Evolutionary conservation across 2,329 filamentous ascomycete species (phyloP).

Genomic region (Neopestalotiopsis clavispora): DNA sequence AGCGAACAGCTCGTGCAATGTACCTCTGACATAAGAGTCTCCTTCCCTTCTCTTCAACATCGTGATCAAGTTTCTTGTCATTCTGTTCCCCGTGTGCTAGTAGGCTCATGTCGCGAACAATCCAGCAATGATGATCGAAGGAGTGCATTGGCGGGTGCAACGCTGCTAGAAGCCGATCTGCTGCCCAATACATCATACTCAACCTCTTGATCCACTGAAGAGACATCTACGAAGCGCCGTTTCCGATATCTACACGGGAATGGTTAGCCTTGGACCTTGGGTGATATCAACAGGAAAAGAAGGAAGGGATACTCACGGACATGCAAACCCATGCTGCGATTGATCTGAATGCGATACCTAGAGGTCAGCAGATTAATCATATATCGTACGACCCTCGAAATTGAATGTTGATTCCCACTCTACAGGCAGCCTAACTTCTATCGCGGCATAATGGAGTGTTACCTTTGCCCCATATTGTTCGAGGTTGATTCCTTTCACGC

Average conservation of each 20-base stretch:
- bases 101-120: slow-evolving; percentile 13
- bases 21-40: slow-evolving; percentile 14
- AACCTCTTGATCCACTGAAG: slow-evolving; percentile 20
- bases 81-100: background rate
- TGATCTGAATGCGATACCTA: slow-evolving; percentile 18
- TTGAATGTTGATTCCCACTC: slow-evolving; percentile 18
- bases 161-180: slow-evolving; percentile 20
- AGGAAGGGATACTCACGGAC: slow-evolving; percentile 16
- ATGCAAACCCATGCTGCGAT: slow-evolving; percentile 24
- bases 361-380: slow-evolving; percentile 18
- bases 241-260: slow-evolving; percentile 21
- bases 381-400: slow-evolving; percentile 21
- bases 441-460: background rate
- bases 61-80: background rate
- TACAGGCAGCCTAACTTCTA: slow-evolving; percentile 21
- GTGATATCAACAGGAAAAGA: too few relatives aligned
- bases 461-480: background rate
- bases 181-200: slow-evolving; percentile 21
- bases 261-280: too few relatives aligned
- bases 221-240: slow-evolving; percentile 19
- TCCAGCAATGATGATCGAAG: background rate
- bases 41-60: background rate
- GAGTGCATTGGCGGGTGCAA: slow-evolving; percentile 22
- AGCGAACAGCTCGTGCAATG: slow-evolving; percentile 16
- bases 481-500: background rate